These are phyloP conservation scores for Solanum clarkiae DNA, from an alignment of 257 asterid genomes.

Conservation along the genomic window DNA sequence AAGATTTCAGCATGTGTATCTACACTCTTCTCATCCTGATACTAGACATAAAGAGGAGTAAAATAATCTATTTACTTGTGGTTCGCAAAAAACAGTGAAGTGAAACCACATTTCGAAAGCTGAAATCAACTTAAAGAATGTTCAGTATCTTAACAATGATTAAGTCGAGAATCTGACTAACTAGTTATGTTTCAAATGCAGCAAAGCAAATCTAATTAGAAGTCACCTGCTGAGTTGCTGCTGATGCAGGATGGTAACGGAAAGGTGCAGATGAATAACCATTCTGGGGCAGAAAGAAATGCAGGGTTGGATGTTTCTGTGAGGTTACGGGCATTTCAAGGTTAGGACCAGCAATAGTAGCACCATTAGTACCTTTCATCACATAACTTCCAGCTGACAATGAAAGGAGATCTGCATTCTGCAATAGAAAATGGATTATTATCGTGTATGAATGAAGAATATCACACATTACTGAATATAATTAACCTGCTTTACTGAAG, in stretches of 20 bases:
- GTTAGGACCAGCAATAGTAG: conserved; percentile 6
- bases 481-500: conserved; percentile 28
- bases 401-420: conserved; percentile 39
- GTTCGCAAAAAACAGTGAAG: neutral
- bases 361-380: conserved; percentile 10
- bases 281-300: conserved; percentile 28
- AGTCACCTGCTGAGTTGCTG: conserved; percentile 47
- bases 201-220: neutral
- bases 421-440: neutral
- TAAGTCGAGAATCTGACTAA: neutral
- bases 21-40: neutral
- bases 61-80: neutral
- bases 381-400: conserved; percentile 22
- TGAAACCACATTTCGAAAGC: neutral
- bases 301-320: conserved; percentile 18
- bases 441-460: neutral
- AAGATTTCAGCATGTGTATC: neutral
- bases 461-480: neutral
- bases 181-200: neutral
- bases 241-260: conserved; percentile 22
- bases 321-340: conserved; percentile 18
- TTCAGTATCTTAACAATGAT: neutral
- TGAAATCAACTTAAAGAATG: neutral
- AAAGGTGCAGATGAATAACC: conserved; percentile 28
- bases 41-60: neutral